Base-by-base conservation (phyloP, 2,329 filamentous ascomycete species). In the Phyllosticta capitalensis region DNA sequence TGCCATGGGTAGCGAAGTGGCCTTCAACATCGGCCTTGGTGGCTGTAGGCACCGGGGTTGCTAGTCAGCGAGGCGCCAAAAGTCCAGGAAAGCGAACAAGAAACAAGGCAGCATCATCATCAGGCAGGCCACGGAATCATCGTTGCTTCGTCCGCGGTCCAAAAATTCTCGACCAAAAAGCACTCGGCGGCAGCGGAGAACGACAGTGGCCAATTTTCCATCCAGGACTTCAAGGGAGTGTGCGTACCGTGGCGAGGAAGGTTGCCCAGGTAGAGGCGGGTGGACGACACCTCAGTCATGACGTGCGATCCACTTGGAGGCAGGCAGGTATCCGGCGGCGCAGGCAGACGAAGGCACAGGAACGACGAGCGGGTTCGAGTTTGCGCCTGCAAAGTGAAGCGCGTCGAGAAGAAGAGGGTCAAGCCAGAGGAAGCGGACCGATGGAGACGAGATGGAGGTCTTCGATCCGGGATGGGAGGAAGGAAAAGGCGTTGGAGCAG, bases 21-120 rank as follows among this genome's bases (percentile, higher is more conserved):
- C 86, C 85, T 79, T 97, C 92, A 74, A 99, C 88, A 75, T 99
- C 92, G 76, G 89, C 86, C 81, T 97, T 97, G 77, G 92, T 96
- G 79, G 90, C 92, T 95, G 79, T 74, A 74, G 71, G 48, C 53
- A 38, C 73, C 28, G 52, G 69, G 72, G 71, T 70, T 65, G 69
- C 67, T 64, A 71, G 78, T 81, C 74, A 82, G 79, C 71, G 69
- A 68, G 59, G 65, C 70, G 66, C 65, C 53, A 60, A 52, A 55
- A 51, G 38, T 55, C 55, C 55, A 62, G 54, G 58, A 63, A 61
- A 48, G 52, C 52, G 52, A 63, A 52, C 59, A 55, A 58, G 26
- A 33, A 26, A 22, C 55, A 62, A 24, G 54, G 30, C 48, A 38
- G 17, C 50, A 58, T 49, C 24, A 49, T 12, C 19, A 51, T 30